A percentile compares a stretch with the other conserved stretches of the same genome.
These are phyloP conservation scores for Phyllosticta capitalensis DNA, from an alignment of 2,329 filamentous ascomycete species.

Conservation along the genomic window DNA sequence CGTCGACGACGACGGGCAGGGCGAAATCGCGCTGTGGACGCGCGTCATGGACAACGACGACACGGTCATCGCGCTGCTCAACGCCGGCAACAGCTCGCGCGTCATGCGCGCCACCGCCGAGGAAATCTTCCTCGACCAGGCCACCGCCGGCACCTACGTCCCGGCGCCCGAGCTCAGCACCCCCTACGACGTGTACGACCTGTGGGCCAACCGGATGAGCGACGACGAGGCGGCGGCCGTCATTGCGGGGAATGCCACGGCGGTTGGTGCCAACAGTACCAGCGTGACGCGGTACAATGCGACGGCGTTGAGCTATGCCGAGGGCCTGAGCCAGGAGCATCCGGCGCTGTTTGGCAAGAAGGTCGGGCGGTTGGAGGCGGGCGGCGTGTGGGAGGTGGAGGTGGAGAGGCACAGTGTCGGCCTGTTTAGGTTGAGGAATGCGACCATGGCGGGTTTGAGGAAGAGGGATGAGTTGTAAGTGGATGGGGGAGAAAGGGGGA, in stretches of 20 bases:
- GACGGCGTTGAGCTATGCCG: conserved; percentile 39
- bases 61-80: conserved; percentile 42
- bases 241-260: conserved; percentile 31
- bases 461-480: conserved; percentile 37
- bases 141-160: conserved; percentile 30
- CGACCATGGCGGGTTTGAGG: conserved; percentile 18
- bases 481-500: too few relatives aligned
- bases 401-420: conserved; percentile 42
- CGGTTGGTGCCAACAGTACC: conserved; percentile 22
- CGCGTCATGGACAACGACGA: conserved; percentile 39
- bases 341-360: conserved; percentile 38
- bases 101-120: conserved; percentile 42
- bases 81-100: conserved; percentile 34
- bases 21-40: conserved; percentile 43
- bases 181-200: conserved; percentile 45
- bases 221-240: conserved; percentile 35
- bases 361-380: conserved; percentile 31
- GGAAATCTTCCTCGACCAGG: conserved; percentile 44
- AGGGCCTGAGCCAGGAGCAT: conserved; percentile 35
- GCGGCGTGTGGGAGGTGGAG: conserved; percentile 33
- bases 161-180: conserved; percentile 31
- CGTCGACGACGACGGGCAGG: conserved; percentile 33
- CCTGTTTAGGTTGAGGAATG: conserved; percentile 38
- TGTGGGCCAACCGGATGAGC: conserved; percentile 48
- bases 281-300: conserved; percentile 37